Percentiles rank a stretch among this genome's conserved stretches.
phyloP scores from a whole-genome alignment of 2,329 filamentous ascomycete genomes.

The Neurospora crassa region DNA sequence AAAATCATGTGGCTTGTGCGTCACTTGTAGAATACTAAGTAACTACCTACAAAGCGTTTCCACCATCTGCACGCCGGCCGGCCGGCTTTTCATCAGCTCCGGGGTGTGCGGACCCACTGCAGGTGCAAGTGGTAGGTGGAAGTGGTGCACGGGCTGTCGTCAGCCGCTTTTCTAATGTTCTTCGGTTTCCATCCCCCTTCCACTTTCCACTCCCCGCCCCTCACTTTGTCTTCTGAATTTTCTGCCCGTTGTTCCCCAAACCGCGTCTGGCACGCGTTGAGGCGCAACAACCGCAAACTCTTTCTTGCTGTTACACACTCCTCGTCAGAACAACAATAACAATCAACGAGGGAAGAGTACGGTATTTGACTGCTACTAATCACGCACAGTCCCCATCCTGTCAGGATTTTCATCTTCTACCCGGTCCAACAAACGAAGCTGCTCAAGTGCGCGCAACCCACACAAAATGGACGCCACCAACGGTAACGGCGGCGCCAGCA shows the following conservation, averaged over 20 bases:
- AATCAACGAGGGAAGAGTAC: not conserved
- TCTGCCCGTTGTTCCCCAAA: not conserved
- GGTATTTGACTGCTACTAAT: not conserved
- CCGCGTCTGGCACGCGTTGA: not conserved
- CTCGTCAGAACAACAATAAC: not conserved
- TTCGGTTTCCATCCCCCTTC: not conserved
- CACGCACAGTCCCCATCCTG: not conserved
- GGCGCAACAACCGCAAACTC: not conserved
- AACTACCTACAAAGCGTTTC: no score
- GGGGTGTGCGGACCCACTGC: not conserved
- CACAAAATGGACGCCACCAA: slow-evolving; percentile 16
- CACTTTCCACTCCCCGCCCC: no score
- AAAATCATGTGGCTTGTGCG: not conserved
- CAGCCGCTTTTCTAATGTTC: not conserved
- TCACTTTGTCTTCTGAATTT: not conserved
- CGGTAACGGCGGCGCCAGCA: slow-evolving; percentile 28
- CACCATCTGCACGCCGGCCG: not conserved
- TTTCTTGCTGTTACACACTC: not conserved
- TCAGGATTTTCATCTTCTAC: not conserved
- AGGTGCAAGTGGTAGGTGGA: not conserved
- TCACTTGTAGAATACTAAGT: not conserved
- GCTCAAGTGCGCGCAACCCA: not conserved
- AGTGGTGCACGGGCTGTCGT: not conserved
- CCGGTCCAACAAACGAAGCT: not conserved
- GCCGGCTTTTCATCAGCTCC: not conserved